Percentiles rank a stretch among this genome's conserved stretches.
These are phyloP conservation scores for Theobroma grandiflorum DNA, from an alignment of 441 rosid species.

Conservation along the genomic window DNA sequence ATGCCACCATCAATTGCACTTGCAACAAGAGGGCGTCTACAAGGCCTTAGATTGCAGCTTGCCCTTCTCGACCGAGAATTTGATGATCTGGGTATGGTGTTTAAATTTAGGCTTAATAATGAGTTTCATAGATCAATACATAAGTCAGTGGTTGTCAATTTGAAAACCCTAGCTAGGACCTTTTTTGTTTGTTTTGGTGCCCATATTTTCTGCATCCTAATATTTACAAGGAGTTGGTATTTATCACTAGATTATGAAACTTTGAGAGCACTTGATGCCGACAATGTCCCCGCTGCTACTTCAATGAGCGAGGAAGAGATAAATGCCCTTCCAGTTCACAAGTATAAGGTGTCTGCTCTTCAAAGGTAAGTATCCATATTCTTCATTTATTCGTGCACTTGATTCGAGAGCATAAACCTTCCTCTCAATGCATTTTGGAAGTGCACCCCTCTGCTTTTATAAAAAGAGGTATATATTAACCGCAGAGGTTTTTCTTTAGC, in stretches of 20 bases:
- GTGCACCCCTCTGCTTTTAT: background rate
- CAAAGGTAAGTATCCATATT: constrained; percentile 53
- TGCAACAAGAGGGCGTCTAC: constrained; percentile 90
- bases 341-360: constrained; percentile 62
- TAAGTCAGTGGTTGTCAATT: background rate
- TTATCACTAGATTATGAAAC: constrained; percentile 79
- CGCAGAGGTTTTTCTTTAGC: background rate
- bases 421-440: background rate
- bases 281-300: constrained; percentile 61
- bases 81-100: constrained; percentile 72
- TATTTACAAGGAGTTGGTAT: constrained; percentile 14
- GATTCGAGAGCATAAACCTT: background rate
- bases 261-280: constrained; percentile 88
- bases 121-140: constrained; percentile 14
- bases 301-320: constrained; percentile 93
- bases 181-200: background rate
- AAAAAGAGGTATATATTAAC: background rate
- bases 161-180: background rate
- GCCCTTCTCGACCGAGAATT: constrained; percentile 91
- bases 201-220: background rate
- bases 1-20: constrained; percentile 85
- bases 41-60: constrained; percentile 89
- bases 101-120: background rate
- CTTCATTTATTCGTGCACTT: constrained; percentile 24
- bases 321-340: constrained; percentile 84